Evolutionary conservation across 352 stramenopile species (phyloP).

Genomic region (Phytopythium aichiense): DNA sequence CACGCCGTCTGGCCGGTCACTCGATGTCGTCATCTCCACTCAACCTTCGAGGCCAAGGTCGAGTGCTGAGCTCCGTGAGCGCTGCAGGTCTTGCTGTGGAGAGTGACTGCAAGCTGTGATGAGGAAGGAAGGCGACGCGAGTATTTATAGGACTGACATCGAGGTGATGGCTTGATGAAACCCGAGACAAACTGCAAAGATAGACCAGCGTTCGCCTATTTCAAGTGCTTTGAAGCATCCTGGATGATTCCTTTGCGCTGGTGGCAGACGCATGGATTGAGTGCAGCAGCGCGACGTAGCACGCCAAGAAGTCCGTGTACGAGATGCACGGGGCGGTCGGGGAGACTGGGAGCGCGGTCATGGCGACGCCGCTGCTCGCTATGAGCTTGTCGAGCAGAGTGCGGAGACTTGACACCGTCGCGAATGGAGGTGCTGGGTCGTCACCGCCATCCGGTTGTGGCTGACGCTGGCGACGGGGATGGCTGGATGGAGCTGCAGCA

Average conservation of each 20-base stretch:
- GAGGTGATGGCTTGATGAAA: not conserved
- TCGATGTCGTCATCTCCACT: not conserved
- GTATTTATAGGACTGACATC: not conserved
- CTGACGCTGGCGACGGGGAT: not conserved
- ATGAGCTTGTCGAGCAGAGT: conserved; percentile 41
- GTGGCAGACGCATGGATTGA: conserved; percentile 12
- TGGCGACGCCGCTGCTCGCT: conserved; percentile 20
- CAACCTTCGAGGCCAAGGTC: not conserved
- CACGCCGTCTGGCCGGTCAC: conserved; percentile 2
- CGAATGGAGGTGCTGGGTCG: not conserved
- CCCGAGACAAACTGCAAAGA: not conserved
- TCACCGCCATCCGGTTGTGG: not conserved
- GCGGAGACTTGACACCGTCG: conserved; percentile 28
- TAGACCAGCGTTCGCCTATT: not conserved
- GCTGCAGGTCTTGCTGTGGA: not conserved
- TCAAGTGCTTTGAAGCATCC: not conserved
- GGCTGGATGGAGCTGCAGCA: not conserved
- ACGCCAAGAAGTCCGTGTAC: conserved; percentile 68
- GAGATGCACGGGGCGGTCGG: conserved; percentile 37
- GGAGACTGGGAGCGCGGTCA: conserved; percentile 19
- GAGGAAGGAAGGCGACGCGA: not conserved
- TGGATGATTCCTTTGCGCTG: not conserved
- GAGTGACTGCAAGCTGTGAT: not conserved
- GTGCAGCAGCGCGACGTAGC: conserved; percentile 46
- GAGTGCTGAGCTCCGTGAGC: too few species aligned